Conservation (phyloP, 2,329 filamentous ascomycete genomes). For the Lachnellula suecica region DNA sequence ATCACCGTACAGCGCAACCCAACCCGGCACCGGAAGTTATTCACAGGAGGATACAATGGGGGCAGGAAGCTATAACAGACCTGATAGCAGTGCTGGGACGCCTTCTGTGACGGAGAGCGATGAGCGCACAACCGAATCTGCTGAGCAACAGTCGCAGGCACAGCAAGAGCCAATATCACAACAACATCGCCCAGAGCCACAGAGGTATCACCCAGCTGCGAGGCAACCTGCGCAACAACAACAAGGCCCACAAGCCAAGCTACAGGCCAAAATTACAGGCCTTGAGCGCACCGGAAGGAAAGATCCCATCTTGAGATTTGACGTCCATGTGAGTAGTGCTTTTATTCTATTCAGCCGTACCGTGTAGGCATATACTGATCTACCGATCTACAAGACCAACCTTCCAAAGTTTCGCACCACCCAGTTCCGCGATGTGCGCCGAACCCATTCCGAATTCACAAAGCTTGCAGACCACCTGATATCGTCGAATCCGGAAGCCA, state of each 20-base stretch:
- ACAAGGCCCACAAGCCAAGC: slow-evolving; percentile 71
- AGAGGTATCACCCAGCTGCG: slow-evolving; percentile 29
- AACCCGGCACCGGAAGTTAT: slow-evolving; percentile 21
- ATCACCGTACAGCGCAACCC: slow-evolving; percentile 24
- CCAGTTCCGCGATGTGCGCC: slow-evolving; percentile 95
- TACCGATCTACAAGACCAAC: slow-evolving; percentile 69
- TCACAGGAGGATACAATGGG: slow-evolving; percentile 27
- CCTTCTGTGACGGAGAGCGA: slow-evolving; percentile 28
- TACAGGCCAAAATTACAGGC: slow-evolving; percentile 93
- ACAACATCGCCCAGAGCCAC: slow-evolving; percentile 33
- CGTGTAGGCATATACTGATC: slow-evolving; percentile 17
- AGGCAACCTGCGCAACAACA: slow-evolving; percentile 39
- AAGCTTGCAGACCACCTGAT: slow-evolving; percentile 96
- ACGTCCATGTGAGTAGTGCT: slow-evolving; percentile 76
- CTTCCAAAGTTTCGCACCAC: slow-evolving; percentile 97
- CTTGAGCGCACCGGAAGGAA: slow-evolving; percentile 93
- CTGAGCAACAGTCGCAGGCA: slow-evolving; percentile 21
- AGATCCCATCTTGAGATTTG: slow-evolving; percentile 90
- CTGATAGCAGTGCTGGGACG: slow-evolving; percentile 26
- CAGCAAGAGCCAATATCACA: slow-evolving; percentile 27
- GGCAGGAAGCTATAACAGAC: slow-evolving; percentile 22
- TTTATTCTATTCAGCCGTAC: background rate
- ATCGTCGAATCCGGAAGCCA: slow-evolving; percentile 93
- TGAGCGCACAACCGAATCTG: slow-evolving; percentile 26
- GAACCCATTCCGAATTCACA: slow-evolving; percentile 91